phyloP scores from a whole-genome alignment of 176 grass and related monocot species.

The Poa pratensis region DNA sequence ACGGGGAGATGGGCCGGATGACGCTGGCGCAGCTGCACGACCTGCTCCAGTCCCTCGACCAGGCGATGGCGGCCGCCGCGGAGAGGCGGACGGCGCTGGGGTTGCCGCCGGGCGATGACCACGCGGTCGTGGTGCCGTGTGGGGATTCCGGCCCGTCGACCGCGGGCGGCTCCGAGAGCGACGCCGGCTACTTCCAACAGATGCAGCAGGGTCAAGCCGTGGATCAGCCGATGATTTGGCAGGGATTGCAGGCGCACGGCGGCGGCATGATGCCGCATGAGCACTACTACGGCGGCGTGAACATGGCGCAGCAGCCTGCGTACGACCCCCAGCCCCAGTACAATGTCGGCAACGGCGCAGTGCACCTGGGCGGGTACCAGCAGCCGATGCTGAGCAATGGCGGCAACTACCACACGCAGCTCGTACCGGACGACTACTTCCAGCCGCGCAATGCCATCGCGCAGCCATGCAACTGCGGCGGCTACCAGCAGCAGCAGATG shows the following conservation, averaged over 20 bases:
- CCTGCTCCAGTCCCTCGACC: constrained; percentile 40
- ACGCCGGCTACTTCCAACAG: background rate
- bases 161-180: background rate
- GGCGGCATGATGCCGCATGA: background rate
- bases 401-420: too few relatives aligned
- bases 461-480: background rate
- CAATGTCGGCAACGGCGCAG: background rate
- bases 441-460: too few relatives aligned
- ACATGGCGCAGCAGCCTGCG: background rate
- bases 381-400: too few relatives aligned
- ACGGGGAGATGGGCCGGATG: background rate
- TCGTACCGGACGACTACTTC: too few relatives aligned
- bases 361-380: background rate
- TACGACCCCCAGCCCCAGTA: background rate
- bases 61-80: background rate
- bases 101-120: background rate
- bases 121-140: background rate
- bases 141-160: background rate
- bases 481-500: background rate
- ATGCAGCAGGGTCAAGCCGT: background rate
- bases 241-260: background rate
- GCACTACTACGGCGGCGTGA: background rate
- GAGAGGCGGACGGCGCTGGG: constrained; percentile 18
- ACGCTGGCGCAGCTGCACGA: background rate
- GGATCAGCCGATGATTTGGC: background rate